phyloP scores from a whole-genome alignment of 2,329 filamentous ascomycete species.

The Clonostachys rhizophaga region DNA sequence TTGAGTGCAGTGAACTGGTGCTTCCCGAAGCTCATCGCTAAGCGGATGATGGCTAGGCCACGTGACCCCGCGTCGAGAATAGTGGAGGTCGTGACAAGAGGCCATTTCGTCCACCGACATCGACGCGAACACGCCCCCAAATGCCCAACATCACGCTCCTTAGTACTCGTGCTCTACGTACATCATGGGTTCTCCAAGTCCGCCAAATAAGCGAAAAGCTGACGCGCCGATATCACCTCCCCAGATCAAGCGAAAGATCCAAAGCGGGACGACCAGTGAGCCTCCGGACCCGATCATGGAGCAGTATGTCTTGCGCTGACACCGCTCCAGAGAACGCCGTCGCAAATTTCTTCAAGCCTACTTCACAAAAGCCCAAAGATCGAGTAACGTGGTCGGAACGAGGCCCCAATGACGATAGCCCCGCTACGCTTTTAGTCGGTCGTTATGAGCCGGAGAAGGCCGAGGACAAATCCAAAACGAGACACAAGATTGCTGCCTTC shows the following conservation, averaged over 20 bases:
- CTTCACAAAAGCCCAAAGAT: conserved; percentile 79
- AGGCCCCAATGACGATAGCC: conserved; percentile 41
- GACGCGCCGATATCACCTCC: conserved; percentile 47
- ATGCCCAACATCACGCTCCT: background rate
- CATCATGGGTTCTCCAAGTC: conserved; percentile 15
- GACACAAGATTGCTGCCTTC: conserved; percentile 65
- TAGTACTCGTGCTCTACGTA: background rate
- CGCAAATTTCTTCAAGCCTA: conserved; percentile 81
- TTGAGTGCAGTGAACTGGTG: background rate
- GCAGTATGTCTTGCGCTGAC: conserved; percentile 7
- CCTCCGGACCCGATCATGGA: background rate
- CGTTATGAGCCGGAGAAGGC: conserved; percentile 51
- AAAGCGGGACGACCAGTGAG: conserved; percentile 47
- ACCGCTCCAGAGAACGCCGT: conserved; percentile 56
- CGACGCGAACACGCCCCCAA: background rate
- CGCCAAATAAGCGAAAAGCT: conserved; percentile 25
- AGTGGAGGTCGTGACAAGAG: no score
- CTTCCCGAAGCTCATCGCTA: background rate
- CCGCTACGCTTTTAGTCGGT: conserved; percentile 67
- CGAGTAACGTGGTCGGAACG: conserved; percentile 68
- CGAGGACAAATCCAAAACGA: conserved; percentile 16
- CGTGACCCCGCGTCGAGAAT: conserved; percentile 22
- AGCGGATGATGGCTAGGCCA: conserved; percentile 4
- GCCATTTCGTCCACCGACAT: conserved; percentile 1
- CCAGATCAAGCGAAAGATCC: conserved; percentile 44